Evolutionary conservation across 164 flowering plant species (phyloP).

Genomic region (Nelumbo lutea): DNA sequence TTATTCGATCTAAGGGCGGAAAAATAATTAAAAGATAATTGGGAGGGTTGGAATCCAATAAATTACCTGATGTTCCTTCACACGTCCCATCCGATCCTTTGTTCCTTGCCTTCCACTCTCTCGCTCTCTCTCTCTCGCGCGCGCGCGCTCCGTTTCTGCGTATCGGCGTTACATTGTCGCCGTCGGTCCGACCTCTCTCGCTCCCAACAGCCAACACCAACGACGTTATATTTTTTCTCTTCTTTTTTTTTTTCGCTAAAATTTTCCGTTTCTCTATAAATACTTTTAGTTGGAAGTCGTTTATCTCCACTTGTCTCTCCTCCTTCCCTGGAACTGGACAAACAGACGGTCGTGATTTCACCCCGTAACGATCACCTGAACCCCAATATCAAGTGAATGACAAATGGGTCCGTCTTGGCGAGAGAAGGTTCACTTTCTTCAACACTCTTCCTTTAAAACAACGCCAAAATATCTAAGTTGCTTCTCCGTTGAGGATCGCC

Average conservation of each 20-base stretch:
- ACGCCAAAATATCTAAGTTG: neutral
- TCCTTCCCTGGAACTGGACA: conserved; percentile 9
- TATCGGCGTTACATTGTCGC: neutral
- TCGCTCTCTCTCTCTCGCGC: neutral
- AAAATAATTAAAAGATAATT: too few relatives aligned
- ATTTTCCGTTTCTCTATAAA: neutral
- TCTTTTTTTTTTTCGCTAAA: neutral
- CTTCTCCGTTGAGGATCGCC: neutral
- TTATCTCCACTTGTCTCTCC: neutral
- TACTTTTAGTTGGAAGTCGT: neutral
- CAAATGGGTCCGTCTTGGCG: neutral
- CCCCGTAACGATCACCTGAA: neutral
- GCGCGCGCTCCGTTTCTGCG: too few relatives aligned
- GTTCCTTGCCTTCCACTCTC: conserved; percentile 2
- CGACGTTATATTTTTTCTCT: conserved; percentile 3
- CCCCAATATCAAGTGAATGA: neutral
- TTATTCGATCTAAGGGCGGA: too few relatives aligned
- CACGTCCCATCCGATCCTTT: conserved; percentile 24
- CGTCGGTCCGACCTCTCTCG: neutral
- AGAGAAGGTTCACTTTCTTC: neutral
- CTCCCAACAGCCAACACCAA: neutral
- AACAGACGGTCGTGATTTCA: conserved; percentile 8
- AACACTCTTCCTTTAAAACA: too few relatives aligned
- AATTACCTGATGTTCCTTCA: conserved; percentile 9
- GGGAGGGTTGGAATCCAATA: neutral